Conservation (phyloP, 2,329 filamentous ascomycete species). For the Clonostachys rosea region DNA sequence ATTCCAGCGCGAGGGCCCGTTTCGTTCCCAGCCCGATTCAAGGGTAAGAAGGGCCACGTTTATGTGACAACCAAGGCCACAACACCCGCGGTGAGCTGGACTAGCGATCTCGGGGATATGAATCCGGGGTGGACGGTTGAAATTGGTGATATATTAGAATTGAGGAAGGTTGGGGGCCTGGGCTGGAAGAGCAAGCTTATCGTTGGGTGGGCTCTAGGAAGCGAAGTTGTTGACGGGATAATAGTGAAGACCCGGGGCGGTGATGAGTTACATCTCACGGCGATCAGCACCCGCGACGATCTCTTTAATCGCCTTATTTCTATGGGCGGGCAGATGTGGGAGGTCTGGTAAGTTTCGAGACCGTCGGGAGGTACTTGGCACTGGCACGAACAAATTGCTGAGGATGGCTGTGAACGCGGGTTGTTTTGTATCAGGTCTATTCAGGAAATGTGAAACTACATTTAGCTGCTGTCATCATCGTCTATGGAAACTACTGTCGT, state of each 20-base stretch:
- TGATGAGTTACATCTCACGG: constrained; percentile 59
- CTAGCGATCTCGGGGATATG: constrained; percentile 46
- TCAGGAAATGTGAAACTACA: too few relatives aligned
- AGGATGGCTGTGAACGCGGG: too few relatives aligned
- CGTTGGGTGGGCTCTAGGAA: constrained; percentile 72
- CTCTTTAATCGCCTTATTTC: constrained; percentile 75
- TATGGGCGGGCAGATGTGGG: constrained; percentile 81
- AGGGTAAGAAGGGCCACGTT: constrained; percentile 67
- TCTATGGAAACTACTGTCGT: too few relatives aligned
- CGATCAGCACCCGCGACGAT: constrained; percentile 68
- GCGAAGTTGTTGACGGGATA: constrained; percentile 72
- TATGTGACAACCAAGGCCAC: constrained; percentile 66
- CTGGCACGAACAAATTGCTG: too few relatives aligned
- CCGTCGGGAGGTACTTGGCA: too few relatives aligned
- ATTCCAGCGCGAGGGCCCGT: constrained; percentile 59
- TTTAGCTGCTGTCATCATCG: too few relatives aligned
- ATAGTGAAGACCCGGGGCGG: constrained; percentile 58
- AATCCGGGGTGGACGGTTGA: constrained; percentile 67
- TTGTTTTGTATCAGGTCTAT: too few relatives aligned
- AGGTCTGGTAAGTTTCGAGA: constrained; percentile 53
- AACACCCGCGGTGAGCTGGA: constrained; percentile 63
- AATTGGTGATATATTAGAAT: constrained; percentile 64
- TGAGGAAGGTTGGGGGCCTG: constrained; percentile 76
- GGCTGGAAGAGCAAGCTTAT: constrained; percentile 84
- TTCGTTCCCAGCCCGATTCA: constrained; percentile 68